Conservation (phyloP, 164 flowering plant species). For the Chimonanthus praecox region DNA sequence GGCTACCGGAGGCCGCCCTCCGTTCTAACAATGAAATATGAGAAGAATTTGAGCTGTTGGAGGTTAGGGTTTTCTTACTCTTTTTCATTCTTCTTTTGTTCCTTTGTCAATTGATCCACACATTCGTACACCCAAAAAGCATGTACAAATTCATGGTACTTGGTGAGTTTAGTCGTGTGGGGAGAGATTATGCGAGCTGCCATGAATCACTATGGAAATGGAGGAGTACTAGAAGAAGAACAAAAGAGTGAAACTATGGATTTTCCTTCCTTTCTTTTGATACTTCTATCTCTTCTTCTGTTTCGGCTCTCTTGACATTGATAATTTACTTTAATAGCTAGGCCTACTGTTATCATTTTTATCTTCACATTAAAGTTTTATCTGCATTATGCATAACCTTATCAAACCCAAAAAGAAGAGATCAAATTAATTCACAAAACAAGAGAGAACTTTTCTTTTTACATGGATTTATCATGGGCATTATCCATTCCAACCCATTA, state of each 20-base stretch:
- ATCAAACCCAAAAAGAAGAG: background rate
- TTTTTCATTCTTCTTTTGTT: slow-evolving; percentile 6
- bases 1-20: slow-evolving; percentile 51
- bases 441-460: background rate
- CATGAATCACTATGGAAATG: background rate
- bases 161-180: slow-evolving; percentile 26
- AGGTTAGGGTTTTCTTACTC: background rate
- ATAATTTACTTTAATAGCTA: background rate
- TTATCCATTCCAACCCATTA: background rate
- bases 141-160: slow-evolving; percentile 39
- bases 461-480: background rate
- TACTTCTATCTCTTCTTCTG: background rate
- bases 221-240: slow-evolving; percentile 8
- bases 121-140: slow-evolving; percentile 22
- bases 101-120: slow-evolving; percentile 3
- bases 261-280: slow-evolving; percentile 3
- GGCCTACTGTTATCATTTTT: background rate
- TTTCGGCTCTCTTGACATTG: background rate
- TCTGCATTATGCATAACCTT: slow-evolving; percentile 7
- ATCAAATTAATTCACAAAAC: background rate
- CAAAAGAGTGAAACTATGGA: slow-evolving; percentile 4
- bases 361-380: slow-evolving; percentile 8
- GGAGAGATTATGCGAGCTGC: background rate
- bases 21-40: slow-evolving; percentile 24
- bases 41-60: background rate